A percentile compares a stretch with the other conserved stretches of the same genome.
Evolutionary conservation across 768 basidiomycete species (phyloP).

Genomic region (Tulasnella sp.): DNA sequence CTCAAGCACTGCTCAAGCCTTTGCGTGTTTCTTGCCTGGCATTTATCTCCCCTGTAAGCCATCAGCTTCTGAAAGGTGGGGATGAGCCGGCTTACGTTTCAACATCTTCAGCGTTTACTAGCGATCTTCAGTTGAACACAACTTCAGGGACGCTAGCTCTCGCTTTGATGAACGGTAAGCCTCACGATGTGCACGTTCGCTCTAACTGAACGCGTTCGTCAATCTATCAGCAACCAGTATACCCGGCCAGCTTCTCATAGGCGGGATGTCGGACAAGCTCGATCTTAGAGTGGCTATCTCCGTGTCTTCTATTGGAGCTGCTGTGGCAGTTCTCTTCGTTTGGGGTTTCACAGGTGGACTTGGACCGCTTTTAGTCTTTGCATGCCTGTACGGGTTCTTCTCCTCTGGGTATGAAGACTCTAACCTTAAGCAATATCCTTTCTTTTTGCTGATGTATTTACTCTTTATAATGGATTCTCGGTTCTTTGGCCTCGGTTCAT

Average conservation of each 20-base stretch:
- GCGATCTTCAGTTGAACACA: constrained; percentile 3
- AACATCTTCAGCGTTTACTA: not conserved
- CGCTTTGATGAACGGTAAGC: constrained; percentile 11
- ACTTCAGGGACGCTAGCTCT: not conserved
- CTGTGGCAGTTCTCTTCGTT: not conserved
- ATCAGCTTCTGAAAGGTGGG: not conserved
- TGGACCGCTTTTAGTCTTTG: not conserved
- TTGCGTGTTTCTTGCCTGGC: constrained; percentile 6
- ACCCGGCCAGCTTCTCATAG: not conserved
- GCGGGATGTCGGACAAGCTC: not conserved
- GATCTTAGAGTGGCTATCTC: not conserved
- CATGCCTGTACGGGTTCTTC: constrained; percentile 6
- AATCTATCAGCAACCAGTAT: not conserved
- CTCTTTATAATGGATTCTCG: not conserved
- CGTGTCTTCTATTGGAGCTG: not conserved
- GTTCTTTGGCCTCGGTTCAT: constrained; percentile 8
- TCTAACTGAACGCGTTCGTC: not conserved
- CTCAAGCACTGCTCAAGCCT: not conserved
- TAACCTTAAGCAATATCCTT: not conserved
- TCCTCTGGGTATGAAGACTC: not conserved
- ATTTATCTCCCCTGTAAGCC: constrained; percentile 4
- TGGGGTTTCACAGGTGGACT: constrained; percentile 4
- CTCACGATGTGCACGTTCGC: not conserved
- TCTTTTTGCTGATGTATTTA: too few relatives aligned
- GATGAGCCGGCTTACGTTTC: not conserved